phyloP scores from a whole-genome alignment of 23 red algal species.

The Gracilaria caudata region DNA sequence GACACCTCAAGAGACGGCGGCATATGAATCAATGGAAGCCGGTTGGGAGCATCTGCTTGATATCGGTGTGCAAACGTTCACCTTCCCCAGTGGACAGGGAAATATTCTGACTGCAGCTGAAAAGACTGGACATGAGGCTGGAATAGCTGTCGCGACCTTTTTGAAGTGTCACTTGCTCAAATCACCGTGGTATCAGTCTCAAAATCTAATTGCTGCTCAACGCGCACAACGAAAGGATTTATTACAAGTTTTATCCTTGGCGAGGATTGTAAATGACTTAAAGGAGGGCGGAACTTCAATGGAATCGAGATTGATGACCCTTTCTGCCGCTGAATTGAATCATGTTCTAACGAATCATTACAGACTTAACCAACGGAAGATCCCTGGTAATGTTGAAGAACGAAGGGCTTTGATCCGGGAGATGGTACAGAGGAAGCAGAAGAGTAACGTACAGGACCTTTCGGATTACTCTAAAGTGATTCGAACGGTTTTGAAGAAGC shows the following conservation, averaged over 20 bases:
- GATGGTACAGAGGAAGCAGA: slow-evolving; percentile 52
- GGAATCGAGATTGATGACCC: slow-evolving; percentile 57
- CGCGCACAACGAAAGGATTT: slow-evolving; percentile 69
- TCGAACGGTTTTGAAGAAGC: slow-evolving; percentile 64
- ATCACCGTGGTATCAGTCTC: slow-evolving; percentile 79
- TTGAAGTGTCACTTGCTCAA: slow-evolving; percentile 72
- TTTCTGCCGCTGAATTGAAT: slow-evolving; percentile 55
- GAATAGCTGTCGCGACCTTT: slow-evolving; percentile 74
- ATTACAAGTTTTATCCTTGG: slow-evolving; percentile 54
- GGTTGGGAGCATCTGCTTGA: slow-evolving; percentile 84
- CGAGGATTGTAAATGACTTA: slow-evolving; percentile 71
- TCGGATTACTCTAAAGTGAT: slow-evolving; percentile 73
- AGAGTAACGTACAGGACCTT: slow-evolving; percentile 37
- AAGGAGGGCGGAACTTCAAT: slow-evolving; percentile 69
- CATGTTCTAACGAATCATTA: slow-evolving; percentile 65
- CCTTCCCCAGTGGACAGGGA: slow-evolving; percentile 83
- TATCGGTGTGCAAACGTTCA: slow-evolving; percentile 85
- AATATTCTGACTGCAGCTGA: slow-evolving; percentile 78
- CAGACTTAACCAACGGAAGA: slow-evolving; percentile 66
- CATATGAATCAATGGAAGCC: slow-evolving; percentile 97
- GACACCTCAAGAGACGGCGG: slow-evolving; percentile 83
- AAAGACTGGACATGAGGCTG: slow-evolving; percentile 74
- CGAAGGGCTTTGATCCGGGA: slow-evolving; percentile 73
- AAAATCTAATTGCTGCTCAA: slow-evolving; percentile 59
- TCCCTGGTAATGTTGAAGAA: slow-evolving; percentile 71